Evolutionary conservation across 192 early-diverging fungal genomes (phyloP), one percentile per base, ranked within the genome.

Genomic region (Entomortierella lignicola): DNA sequence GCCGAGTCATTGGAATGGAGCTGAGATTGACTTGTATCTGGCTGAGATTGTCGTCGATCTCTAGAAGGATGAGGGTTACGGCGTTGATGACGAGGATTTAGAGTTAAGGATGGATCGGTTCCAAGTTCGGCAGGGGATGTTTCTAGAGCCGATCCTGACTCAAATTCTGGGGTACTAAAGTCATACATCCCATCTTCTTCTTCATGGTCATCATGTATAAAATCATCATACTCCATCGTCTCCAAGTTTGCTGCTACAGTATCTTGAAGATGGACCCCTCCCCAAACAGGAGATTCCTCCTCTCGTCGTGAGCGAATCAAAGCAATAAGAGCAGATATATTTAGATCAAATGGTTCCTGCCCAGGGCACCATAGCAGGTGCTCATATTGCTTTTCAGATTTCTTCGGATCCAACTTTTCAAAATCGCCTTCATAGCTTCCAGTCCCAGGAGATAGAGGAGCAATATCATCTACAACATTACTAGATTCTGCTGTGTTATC

Each of bases 131-230:
- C 18, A 32, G 37, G 20, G 25, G 10, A 34, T 1, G 34, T 2
- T n/a, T 27, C n/a, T 18, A 41, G 20, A 41, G 3, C 27, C 17
- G 63, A 54, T 32, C 41, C 58, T 8, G 48, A 27, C 8, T 55
- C 50, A 39, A 56, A 64, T 5, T 51, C 44, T 2, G 5, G 44
- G 20, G 44, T 30, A 0, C 32, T 41, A 18, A 61, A 34, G n/a
- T 66, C 63, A 54, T 70, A 79, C 66, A 79, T 70, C 23, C 75
- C 75, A 17, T 79, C 75, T 21, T 79, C 74, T 10, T 77, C 75
- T 26, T 79, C 75, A 20, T 70, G 68, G 23, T 79, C 75, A 17
- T 70, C 75, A 20, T 79, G 60, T 56, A 79, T 54, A 60, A 79
- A 60, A 27, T 64, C 57, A 26, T 79, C 75, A 48, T 79, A 67